Conservation (phyloP, 306 rosid species). For the Hylodesmum podocarpum region DNA sequence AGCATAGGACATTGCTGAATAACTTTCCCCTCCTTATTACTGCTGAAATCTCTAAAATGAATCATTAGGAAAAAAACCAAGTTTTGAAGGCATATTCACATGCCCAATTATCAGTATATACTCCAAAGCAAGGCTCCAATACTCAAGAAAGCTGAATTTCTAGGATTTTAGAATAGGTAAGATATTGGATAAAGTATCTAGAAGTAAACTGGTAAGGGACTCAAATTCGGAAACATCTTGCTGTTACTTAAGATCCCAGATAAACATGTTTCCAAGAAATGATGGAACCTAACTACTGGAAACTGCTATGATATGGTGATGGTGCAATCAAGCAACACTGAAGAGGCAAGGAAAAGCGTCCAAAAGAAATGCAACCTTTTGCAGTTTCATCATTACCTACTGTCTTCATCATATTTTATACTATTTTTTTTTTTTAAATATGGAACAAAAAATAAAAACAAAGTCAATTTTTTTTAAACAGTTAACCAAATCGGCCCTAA, state of each 20-base stretch:
- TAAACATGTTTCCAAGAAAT: not conserved
- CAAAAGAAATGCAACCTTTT: not conserved
- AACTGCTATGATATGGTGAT: not conserved
- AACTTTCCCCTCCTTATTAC: not conserved
- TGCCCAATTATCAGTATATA: not conserved
- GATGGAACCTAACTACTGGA: not conserved
- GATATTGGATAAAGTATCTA: not conserved
- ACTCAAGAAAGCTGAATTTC: not conserved
- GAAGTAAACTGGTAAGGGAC: not conserved
- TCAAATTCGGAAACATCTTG: not conserved
- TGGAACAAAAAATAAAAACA: not conserved
- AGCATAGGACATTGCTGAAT: not conserved
- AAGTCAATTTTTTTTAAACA: not conserved
- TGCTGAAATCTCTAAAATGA: not conserved
- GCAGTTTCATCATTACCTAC: not conserved
- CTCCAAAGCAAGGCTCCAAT: not conserved
- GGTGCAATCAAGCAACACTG: not conserved
- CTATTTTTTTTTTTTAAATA: not conserved
- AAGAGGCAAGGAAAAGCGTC: not conserved
- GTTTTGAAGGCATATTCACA: not conserved
- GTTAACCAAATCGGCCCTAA: not conserved
- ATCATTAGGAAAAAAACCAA: not conserved
- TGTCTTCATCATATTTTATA: not conserved
- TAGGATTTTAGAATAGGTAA: not conserved
- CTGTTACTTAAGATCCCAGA: not conserved